These are phyloP conservation scores for Fusarium redolens DNA, from an alignment of 2,329 filamentous ascomycete species.

Conservation along the genomic window DNA sequence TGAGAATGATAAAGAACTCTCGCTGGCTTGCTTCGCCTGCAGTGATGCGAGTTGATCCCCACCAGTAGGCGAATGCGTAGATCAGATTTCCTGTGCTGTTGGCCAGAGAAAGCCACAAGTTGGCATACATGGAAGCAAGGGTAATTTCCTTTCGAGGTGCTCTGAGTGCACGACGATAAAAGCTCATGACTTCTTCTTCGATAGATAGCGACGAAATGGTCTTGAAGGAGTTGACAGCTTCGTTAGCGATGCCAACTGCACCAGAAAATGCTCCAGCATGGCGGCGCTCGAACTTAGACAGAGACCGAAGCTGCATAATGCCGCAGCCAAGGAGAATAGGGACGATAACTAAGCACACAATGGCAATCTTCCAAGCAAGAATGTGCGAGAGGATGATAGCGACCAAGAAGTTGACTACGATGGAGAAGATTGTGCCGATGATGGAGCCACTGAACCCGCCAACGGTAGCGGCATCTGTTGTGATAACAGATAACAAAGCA, in stretches of 20 bases:
- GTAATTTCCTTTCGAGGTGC: conserved; percentile 66
- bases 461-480: conserved; percentile 74
- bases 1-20: conserved; percentile 80
- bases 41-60: conserved; percentile 78
- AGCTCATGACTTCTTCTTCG: conserved; percentile 62
- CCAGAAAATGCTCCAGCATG: conserved; percentile 73
- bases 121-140: conserved; percentile 61
- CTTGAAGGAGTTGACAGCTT: conserved; percentile 74
- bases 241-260: conserved; percentile 73
- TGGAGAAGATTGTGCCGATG: conserved; percentile 75
- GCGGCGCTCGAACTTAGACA: conserved; percentile 70
- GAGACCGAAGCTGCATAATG: conserved; percentile 73
- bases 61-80: conserved; percentile 83
- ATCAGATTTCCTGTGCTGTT: conserved; percentile 73
- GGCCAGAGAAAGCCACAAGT: conserved; percentile 70
- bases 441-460: conserved; percentile 77
- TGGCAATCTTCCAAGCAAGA: conserved; percentile 79
- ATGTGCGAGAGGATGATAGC: conserved; percentile 77
- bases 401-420: conserved; percentile 73
- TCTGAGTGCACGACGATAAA: conserved; percentile 64
- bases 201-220: conserved; percentile 68
- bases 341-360: conserved; percentile 76
- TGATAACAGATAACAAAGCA: conserved; percentile 73
- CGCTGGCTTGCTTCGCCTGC: conserved; percentile 71
- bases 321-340: conserved; percentile 76